A percentile compares a stretch with the other conserved stretches of the same genome.
phyloP scores from a whole-genome alignment of 2,329 filamentous ascomycete genomes.

The Arthrobotrys iridis region DNA sequence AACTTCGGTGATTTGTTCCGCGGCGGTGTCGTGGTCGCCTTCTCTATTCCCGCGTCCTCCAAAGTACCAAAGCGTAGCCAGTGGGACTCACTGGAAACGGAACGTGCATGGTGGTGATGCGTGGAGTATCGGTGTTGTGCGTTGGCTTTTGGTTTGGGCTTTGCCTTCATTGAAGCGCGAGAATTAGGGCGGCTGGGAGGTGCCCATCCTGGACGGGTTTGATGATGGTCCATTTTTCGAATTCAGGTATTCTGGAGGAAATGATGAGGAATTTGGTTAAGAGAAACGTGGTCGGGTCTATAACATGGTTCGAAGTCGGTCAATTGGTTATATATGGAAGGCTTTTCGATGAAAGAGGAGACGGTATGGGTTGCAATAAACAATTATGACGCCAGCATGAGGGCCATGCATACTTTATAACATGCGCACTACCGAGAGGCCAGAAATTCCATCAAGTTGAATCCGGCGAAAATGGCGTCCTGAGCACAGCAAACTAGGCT shows the following conservation, averaged over 20 bases:
- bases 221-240: slow-evolving; percentile 17
- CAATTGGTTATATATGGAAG: slow-evolving; percentile 28
- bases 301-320: slow-evolving; percentile 39
- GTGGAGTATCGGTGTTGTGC: slow-evolving; percentile 18
- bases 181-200: slow-evolving; percentile 41
- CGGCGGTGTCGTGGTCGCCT: background rate
- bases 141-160: slow-evolving; percentile 32
- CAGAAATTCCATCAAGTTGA: slow-evolving; percentile 29
- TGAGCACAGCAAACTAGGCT: slow-evolving; percentile 32
- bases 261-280: slow-evolving; percentile 3
- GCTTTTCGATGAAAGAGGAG: slow-evolving; percentile 20
- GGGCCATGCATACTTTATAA: slow-evolving; percentile 45
- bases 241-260: background rate
- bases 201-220: slow-evolving; percentile 24
- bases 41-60: slow-evolving; percentile 30
- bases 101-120: slow-evolving; percentile 44
- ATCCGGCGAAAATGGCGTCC: slow-evolving; percentile 29
- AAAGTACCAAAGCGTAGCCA: slow-evolving; percentile 47
- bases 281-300: slow-evolving; percentile 13
- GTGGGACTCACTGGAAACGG: slow-evolving; percentile 49
- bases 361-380: slow-evolving; percentile 5
- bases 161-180: slow-evolving; percentile 22
- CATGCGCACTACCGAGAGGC: slow-evolving; percentile 2
- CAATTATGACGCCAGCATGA: slow-evolving; percentile 31
- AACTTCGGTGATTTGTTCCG: slow-evolving; percentile 14